Conservation (phyloP, 768 basidiomycete species). For the Hygrocybe coccinea region DNA sequence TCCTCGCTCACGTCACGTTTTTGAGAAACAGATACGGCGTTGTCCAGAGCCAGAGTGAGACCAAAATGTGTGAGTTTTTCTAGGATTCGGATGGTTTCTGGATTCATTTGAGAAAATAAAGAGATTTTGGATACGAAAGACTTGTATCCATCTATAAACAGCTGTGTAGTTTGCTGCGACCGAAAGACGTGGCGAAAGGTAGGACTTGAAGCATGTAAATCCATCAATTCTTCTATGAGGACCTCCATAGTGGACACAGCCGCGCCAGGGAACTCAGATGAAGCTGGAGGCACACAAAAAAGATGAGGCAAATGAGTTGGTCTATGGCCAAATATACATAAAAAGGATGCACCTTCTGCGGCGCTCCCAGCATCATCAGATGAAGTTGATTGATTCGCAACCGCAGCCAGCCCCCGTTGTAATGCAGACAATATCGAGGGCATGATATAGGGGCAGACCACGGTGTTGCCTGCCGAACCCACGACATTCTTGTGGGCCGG, state of each 20-base stretch:
- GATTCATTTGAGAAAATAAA: slow-evolving; percentile 35
- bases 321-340: slow-evolving; percentile 5
- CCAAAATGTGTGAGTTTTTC: slow-evolving; percentile 72
- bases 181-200: slow-evolving; percentile 71
- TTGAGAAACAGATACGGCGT: slow-evolving; percentile 55
- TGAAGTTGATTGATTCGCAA: slow-evolving; percentile 35
- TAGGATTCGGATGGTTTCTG: slow-evolving; percentile 47
- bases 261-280: slow-evolving; percentile 24
- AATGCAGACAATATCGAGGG: slow-evolving; percentile 69
- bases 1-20: slow-evolving; percentile 59
- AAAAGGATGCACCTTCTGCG: slow-evolving; percentile 25
- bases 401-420: slow-evolving; percentile 46
- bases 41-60: slow-evolving; percentile 60
- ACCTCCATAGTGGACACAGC: slow-evolving; percentile 44
- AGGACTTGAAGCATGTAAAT: slow-evolving; percentile 56
- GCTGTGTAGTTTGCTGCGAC: slow-evolving; percentile 62
- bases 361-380: slow-evolving; percentile 20
- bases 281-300: slow-evolving; percentile 1
- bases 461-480: slow-evolving; percentile 22
- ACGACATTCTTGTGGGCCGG: slow-evolving; percentile 18
- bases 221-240: slow-evolving; percentile 64
- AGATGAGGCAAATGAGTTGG: slow-evolving; percentile 9
- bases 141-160: slow-evolving; percentile 63
- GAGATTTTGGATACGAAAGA: slow-evolving; percentile 46
- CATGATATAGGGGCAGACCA: slow-evolving; percentile 65